phyloP scores from a whole-genome alignment of 139 green algal genomes.

The Mesotaenium endlicherianum region DNA sequence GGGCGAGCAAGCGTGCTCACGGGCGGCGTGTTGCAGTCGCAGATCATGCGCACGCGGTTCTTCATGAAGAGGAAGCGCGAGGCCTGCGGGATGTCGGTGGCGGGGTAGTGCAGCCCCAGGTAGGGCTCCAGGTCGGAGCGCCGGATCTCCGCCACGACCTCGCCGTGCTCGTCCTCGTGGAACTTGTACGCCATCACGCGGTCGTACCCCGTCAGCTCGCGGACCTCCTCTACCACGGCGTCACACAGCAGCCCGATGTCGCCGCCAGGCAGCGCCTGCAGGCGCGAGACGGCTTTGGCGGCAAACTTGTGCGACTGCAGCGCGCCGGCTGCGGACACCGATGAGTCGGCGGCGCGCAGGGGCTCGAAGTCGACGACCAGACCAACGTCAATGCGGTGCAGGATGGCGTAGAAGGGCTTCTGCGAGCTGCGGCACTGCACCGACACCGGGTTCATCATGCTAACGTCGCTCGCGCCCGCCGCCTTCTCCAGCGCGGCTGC shows the following conservation, averaged over 20 bases:
- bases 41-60: constrained; percentile 55
- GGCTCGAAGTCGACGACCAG: constrained; percentile 54
- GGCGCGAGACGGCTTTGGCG: constrained; percentile 40
- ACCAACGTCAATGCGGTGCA: constrained; percentile 53
- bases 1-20: too few relatives aligned
- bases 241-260: constrained; percentile 50
- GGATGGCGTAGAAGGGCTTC: constrained; percentile 53
- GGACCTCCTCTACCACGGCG: constrained; percentile 54
- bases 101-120: constrained; percentile 57
- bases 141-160: constrained; percentile 51
- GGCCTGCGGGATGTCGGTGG: constrained; percentile 55
- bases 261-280: constrained; percentile 42
- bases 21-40: constrained; percentile 27
- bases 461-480: constrained; percentile 24
- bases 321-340: constrained; percentile 40
- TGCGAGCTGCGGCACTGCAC: background rate
- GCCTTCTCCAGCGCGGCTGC: constrained; percentile 46
- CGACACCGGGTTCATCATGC: constrained; percentile 49
- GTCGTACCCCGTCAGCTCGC: constrained; percentile 53
- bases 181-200: constrained; percentile 59
- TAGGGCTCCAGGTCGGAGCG: constrained; percentile 42
- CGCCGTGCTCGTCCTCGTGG: constrained; percentile 55
- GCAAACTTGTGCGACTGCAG: constrained; percentile 53
- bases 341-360: constrained; percentile 2
- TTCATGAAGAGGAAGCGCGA: constrained; percentile 53